Evolutionary conservation across 148 eudicot genomes (phyloP), one percentile per base, ranked within the genome.

Genomic region (Limonium bicolor): DNA sequence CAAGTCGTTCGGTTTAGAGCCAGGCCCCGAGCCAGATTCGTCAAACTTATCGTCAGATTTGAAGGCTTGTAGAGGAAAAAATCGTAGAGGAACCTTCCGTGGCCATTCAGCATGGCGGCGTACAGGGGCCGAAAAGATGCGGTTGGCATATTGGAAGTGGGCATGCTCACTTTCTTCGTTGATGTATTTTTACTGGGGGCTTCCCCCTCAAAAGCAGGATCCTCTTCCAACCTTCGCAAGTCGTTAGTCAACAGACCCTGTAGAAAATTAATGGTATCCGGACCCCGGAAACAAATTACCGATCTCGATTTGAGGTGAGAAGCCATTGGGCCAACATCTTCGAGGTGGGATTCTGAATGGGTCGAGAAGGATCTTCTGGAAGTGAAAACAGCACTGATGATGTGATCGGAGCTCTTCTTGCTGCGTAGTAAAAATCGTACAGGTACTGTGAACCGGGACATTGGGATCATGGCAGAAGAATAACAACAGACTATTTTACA

Each of bases 1-100:
- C 53, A 81, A 13, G 40, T 60, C 82, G 7, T 46, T 67, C 0
- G 61, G 18, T 12, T 36, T 36, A 5, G 64, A 58, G 17, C 88
- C 95, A 1, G 82, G 93, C 0, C 85, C 77, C 1, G 95, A 77
- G 27, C 95, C 93, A 9, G 70, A 53, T 33, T 40, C 14, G 13
- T 90, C 74, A n/a, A 84, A 68, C 71, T 60, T 84, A 76, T 85
- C 78, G 3, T 73, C 80, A 4, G 62, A n/a, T 37, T 46, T 2
- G 80, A 52, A 35, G 82, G 73, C 35, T 69, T 63, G 43, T 92
- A 92, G 13, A 92, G 1, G 34, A 92, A 76, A 27, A 92, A 60
- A 50, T 92, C 99, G n/a, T 62, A 92, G 63, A 92, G 41, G 50
- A 92, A 92, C 70, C 94, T 71, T 3, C 99, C 99, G 37, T 85